Conservation (phyloP, 306 rosid genomes). For the Pyrus betulifolia region DNA sequence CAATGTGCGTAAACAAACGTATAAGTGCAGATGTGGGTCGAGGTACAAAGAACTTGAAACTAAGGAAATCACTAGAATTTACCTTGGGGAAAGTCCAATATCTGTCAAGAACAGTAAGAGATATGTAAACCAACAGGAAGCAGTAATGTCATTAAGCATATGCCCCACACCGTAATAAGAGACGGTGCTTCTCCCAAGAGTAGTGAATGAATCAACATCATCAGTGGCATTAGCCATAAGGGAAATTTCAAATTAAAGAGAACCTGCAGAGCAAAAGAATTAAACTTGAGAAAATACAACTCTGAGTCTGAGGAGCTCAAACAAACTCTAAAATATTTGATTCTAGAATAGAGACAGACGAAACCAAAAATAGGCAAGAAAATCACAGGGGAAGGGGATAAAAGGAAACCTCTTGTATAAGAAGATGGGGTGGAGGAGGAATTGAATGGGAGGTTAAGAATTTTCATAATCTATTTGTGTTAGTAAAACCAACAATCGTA, state of each 20-base stretch:
- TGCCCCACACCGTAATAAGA: constrained; percentile 86
- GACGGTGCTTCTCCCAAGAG: constrained; percentile 60
- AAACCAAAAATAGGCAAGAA: not conserved
- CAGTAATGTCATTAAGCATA: constrained; percentile 95
- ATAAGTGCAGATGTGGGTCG: not conserved
- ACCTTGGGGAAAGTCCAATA: constrained; percentile 88
- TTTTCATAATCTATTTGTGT: too few species aligned
- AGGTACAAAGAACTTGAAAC: not conserved
- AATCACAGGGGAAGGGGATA: not conserved
- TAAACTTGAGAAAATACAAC: constrained; percentile 6
- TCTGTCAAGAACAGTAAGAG: constrained; percentile 78
- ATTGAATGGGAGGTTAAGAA: too few species aligned
- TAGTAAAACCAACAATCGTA: too few species aligned
- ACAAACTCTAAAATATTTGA: not conserved
- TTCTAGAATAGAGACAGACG: not conserved
- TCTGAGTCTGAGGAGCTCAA: not conserved
- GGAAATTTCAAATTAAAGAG: not conserved
- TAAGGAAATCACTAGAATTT: not conserved
- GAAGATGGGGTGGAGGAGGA: not conserved
- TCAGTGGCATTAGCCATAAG: constrained; percentile 42
- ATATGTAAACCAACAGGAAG: constrained; percentile 97
- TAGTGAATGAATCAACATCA: constrained; percentile 38
- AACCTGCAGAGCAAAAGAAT: constrained; percentile 37
- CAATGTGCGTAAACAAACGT: not conserved
- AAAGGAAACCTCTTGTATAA: not conserved